phyloP scores from a whole-genome alignment of 2,329 filamentous ascomycete species.

The Fusarium protoensiforme region DNA sequence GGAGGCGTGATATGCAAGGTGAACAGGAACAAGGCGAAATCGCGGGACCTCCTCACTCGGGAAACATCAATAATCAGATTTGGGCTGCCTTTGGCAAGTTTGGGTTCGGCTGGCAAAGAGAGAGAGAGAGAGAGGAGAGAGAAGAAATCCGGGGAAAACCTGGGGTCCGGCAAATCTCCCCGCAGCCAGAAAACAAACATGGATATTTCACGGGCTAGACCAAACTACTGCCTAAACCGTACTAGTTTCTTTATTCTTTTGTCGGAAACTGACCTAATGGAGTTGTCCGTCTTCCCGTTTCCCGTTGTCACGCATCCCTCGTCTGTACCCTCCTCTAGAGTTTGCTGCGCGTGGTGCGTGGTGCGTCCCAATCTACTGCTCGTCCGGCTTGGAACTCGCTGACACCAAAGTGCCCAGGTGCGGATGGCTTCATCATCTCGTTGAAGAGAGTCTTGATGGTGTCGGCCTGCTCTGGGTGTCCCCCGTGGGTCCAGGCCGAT shows the following conservation, averaged over 20 bases:
- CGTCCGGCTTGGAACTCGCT: conserved; percentile 12
- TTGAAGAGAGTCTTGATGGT: neutral
- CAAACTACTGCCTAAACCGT: neutral
- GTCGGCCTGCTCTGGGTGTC: neutral
- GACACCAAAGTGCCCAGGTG: neutral
- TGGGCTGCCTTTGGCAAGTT: neutral
- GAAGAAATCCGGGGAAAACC: neutral
- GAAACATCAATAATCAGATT: neutral
- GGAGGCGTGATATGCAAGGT: neutral
- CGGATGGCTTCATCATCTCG: neutral
- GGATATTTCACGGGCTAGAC: neutral
- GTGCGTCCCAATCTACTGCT: conserved; percentile 31
- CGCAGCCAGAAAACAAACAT: neutral
- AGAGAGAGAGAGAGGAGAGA: neutral
- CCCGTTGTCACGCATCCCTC: neutral
- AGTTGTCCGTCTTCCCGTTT: neutral
- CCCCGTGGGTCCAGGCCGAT: neutral
- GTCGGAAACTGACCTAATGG: neutral
- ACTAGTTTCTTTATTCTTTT: neutral
- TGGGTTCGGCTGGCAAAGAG: neutral
- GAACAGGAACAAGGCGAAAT: neutral
- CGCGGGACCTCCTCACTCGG: neutral
- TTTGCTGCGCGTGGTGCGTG: neutral
- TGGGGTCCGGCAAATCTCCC: neutral
- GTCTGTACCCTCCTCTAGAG: neutral